Percentiles rank a stretch among this genome's conserved stretches.
Conservation (phyloP, 768 basidiomycete genomes). For the Phylloporus sp. region DNA sequence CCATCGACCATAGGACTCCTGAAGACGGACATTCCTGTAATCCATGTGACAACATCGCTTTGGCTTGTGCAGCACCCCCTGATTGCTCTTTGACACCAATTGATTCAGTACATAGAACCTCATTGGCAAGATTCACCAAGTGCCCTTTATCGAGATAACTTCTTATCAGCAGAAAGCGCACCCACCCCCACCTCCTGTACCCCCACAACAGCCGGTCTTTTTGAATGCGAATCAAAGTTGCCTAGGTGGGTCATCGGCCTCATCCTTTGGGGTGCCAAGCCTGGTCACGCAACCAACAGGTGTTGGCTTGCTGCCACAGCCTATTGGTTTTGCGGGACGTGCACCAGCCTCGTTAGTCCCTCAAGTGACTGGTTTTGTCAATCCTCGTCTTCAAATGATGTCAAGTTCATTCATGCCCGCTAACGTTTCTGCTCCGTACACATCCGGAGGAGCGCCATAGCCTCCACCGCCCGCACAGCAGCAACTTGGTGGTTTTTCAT, state of each 20-base stretch:
- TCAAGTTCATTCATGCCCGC: constrained; percentile 85
- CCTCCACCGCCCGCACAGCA: no score
- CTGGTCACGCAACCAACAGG: constrained; percentile 21
- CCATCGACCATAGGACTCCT: constrained; percentile 86
- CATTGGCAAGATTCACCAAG: constrained; percentile 79
- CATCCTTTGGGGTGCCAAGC: constrained; percentile 11
- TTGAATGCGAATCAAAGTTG: constrained; percentile 52
- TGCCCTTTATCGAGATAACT: constrained; percentile 87
- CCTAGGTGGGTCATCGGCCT: constrained; percentile 31
- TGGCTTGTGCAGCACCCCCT: constrained; percentile 75
- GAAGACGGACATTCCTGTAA: constrained; percentile 91
- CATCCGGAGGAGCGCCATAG: constrained; percentile 58
- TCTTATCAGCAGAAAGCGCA: constrained; percentile 54
- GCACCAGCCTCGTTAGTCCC: no score
- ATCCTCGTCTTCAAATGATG: constrained; percentile 86
- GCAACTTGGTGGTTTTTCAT: constrained; percentile 47
- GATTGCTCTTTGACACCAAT: constrained; percentile 90
- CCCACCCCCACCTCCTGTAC: constrained; percentile 33
- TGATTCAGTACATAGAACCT: constrained; percentile 87
- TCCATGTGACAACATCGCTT: constrained; percentile 80
- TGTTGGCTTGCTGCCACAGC: no score
- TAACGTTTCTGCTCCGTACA: constrained; percentile 57
- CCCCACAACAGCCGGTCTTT: constrained; percentile 45
- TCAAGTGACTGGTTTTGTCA: no score
- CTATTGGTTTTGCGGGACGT: no score